Evolutionary conservation across 2,329 filamentous ascomycete genomes (phyloP), one percentile per base, ranked within the genome.

Genomic region (Calonectria hawksworthii): DNA sequence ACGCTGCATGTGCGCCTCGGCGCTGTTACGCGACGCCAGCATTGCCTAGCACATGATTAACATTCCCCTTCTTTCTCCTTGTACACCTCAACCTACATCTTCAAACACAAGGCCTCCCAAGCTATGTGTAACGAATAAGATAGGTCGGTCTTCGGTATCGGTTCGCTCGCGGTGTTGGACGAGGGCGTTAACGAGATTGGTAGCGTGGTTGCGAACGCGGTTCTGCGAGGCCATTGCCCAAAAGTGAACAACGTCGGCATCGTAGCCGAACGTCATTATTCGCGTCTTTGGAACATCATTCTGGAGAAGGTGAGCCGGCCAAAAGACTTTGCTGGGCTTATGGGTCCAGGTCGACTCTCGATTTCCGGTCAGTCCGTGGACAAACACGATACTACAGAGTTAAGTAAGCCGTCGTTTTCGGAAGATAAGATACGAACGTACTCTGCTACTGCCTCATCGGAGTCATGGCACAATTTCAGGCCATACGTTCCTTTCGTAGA

Each of bases 231-330:
- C 61, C 41, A 50, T 50, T 6, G 38, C 61, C 41, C 61, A 47
- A 26, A 44, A 65, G 34, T 50, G 38, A 5, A 50, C 28, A 50
- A 65, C 50, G 4, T 65, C 41, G 26, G 61, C 38, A 34, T 65
- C 61, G 41, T 65, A 65, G 21, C 61, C 61, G 44, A 65, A 65
- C 3, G 61, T 50, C 38, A 65, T 30, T 2, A 65, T 65, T 65
- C 61, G 41, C 2, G 61, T 34, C 10, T 47, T 65, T 65, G 61
- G 61, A 10, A 65, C 38, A 8, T 65, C 26, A 26, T 23, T 44
- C 30, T 32, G 38, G 8, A 65, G 61, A n/a, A 65, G 41, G 3
- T 50, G 38, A 9, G 26, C 41, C 6, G 61, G 61, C 61, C 61
- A 65, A 32, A 47, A 50, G 7, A 47, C 41, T 9, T 28, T 28